Evolutionary conservation across 371 early-diverging fungal species (phyloP).

Genomic region (Mucor racemosus): DNA sequence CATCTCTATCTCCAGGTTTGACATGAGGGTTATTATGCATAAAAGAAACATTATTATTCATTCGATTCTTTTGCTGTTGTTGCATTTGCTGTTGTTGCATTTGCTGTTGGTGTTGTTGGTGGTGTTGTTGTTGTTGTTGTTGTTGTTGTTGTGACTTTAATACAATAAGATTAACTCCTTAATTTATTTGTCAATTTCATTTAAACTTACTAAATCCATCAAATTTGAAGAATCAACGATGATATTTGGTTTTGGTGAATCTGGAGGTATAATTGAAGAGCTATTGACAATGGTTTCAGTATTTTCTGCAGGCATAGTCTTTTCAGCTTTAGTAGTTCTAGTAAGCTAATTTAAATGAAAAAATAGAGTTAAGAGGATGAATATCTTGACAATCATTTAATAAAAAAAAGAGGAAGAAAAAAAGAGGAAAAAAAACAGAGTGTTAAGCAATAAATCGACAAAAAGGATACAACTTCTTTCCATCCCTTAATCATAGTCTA

Average conservation of each 20-base stretch:
- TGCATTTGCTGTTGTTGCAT: conserved; percentile 8
- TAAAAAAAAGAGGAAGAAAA: neutral
- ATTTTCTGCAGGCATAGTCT: conserved; percentile 11
- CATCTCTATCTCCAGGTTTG: conserved; percentile 31
- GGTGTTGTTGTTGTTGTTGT: neutral
- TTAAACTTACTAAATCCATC: conserved; percentile 11
- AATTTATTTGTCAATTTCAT: neutral
- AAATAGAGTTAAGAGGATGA: conserved; percentile 9
- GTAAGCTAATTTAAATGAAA: conserved; percentile 29
- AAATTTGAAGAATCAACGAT: conserved; percentile 13
- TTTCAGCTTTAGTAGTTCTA: conserved; percentile 25
- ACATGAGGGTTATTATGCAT: conserved; percentile 31
- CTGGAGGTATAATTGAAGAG: conserved; percentile 6
- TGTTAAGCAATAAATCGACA: neutral
- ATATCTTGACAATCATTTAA: neutral
- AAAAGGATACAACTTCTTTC: conserved; percentile 40
- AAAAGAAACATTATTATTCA: conserved; percentile 25
- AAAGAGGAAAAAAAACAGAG: no score
- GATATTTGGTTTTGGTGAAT: conserved; percentile 19
- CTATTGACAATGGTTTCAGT: neutral
- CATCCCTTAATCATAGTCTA: conserved; percentile 46
- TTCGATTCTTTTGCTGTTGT: conserved; percentile 9
- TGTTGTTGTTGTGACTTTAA: conserved; percentile 9
- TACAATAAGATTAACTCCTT: conserved; percentile 1
- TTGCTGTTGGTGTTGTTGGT: conserved; percentile 10